Conservation (phyloP, 805 yeast species). For the Kazachstania viticola region DNA sequence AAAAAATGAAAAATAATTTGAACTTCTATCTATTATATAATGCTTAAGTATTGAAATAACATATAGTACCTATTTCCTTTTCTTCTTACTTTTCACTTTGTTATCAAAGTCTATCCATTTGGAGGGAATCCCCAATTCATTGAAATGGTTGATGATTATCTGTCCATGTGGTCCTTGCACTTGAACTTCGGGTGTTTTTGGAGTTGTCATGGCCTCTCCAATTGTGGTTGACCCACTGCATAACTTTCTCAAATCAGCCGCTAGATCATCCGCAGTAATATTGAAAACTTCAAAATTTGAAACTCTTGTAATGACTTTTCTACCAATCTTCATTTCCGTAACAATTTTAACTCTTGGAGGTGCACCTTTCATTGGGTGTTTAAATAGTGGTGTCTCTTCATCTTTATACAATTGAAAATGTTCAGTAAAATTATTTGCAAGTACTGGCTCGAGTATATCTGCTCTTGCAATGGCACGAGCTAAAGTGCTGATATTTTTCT, state of each 20-base stretch:
- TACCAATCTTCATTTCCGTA: conserved; percentile 69
- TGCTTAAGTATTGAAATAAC: too few species aligned
- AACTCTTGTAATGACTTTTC: conserved; percentile 68
- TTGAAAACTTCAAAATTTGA: conserved; percentile 56
- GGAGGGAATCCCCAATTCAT: conserved; percentile 49
- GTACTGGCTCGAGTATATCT: conserved; percentile 33
- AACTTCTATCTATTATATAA: too few species aligned
- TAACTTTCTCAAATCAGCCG: conserved; percentile 57
- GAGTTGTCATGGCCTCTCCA: conserved; percentile 41
- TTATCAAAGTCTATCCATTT: conserved; percentile 58
- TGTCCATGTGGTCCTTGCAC: conserved; percentile 88
- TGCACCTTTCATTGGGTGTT: conserved; percentile 44
- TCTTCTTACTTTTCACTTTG: conserved; percentile 45
- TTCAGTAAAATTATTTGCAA: conserved; percentile 36
- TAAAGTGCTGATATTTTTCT: conserved; percentile 12
- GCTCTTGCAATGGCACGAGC: conserved; percentile 33
- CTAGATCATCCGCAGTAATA: conserved; percentile 52
- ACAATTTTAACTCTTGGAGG: conserved; percentile 55
- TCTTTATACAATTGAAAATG: conserved; percentile 36
- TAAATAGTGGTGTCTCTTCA: conserved; percentile 31
- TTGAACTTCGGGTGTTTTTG: conserved; percentile 51
- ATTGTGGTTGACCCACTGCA: conserved; percentile 87
- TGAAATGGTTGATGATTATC: conserved; percentile 45
- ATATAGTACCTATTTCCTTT: too few species aligned
- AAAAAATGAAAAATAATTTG: too few species aligned